Percentiles rank a stretch among this genome's conserved stretches.
These are phyloP conservation scores for Zalaria sp. DNA, from an alignment of 2,329 filamentous ascomycete genomes.

Conservation along the genomic window DNA sequence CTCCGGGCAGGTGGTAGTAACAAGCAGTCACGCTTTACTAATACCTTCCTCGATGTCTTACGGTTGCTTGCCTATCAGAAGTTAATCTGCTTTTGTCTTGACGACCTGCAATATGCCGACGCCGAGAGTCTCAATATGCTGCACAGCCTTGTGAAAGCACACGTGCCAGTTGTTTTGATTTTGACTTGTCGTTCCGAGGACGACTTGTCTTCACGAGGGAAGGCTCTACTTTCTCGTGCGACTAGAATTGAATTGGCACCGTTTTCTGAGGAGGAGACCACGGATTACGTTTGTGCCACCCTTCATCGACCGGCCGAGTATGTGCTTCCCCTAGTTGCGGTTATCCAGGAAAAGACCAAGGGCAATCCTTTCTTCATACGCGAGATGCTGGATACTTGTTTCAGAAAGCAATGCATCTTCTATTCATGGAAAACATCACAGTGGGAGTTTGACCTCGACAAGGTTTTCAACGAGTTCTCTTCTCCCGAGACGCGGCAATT, in stretches of 20 bases:
- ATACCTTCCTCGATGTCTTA: constrained; percentile 75
- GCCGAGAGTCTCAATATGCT: constrained; percentile 76
- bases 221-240: constrained; percentile 24
- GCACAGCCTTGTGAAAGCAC: constrained; percentile 61
- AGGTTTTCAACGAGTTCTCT: constrained; percentile 72
- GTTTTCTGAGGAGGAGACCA: constrained; percentile 64
- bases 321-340: constrained; percentile 62
- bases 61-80: constrained; percentile 70
- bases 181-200: constrained; percentile 44
- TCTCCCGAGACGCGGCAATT: constrained; percentile 66
- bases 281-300: constrained; percentile 69
- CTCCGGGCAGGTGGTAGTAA: constrained; percentile 28
- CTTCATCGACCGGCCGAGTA: constrained; percentile 60
- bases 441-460: constrained; percentile 79
- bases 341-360: constrained; percentile 76
- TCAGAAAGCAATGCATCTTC: constrained; percentile 77
- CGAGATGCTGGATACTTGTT: constrained; percentile 78
- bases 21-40: constrained; percentile 60
- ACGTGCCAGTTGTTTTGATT: constrained; percentile 69
- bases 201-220: constrained; percentile 21
- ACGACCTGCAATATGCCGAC: constrained; percentile 85
- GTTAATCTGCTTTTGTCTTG: constrained; percentile 76
- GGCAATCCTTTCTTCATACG: constrained; percentile 87
- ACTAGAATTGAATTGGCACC: constrained; percentile 61
- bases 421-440: constrained; percentile 73